Percentiles rank a stretch among this genome's conserved stretches.
Evolutionary conservation across 2,329 filamentous ascomycete genomes (phyloP).

Genomic region (Kalaharituber pfeilii): DNA sequence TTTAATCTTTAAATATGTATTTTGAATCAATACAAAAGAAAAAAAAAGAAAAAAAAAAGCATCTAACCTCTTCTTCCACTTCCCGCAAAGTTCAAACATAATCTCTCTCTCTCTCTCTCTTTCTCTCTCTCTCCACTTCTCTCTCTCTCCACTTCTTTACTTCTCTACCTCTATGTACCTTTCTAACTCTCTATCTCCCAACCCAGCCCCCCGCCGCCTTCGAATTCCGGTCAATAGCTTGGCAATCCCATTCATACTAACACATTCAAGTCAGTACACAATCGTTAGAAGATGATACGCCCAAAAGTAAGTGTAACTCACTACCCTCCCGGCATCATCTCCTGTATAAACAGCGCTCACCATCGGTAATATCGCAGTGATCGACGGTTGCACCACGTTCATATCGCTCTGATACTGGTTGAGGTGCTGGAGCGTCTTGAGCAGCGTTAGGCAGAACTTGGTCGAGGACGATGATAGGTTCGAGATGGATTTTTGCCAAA

Average conservation of each 20-base stretch:
- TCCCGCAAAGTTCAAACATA: background rate
- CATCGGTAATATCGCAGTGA: conserved; percentile 75
- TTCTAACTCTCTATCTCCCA: background rate
- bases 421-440: conserved; percentile 66
- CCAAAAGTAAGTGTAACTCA: conserved; percentile 34
- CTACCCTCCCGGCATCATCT: conserved; percentile 81
- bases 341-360: conserved; percentile 76
- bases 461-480: conserved; percentile 34
- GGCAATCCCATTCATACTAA: conserved; percentile 43
- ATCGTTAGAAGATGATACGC: too few species aligned
- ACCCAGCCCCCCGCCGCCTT: background rate
- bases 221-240: conserved; percentile 10
- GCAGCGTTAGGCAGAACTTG: conserved; percentile 54
- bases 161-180: background rate
- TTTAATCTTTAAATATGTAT: too few species aligned
- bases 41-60: background rate
- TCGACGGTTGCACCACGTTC: conserved; percentile 43
- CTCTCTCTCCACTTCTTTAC: background rate
- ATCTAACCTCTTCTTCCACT: background rate
- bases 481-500: conserved; percentile 41
- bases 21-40: background rate
- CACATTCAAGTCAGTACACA: too few species aligned
- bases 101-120: background rate
- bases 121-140: background rate
- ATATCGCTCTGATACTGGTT: conserved; percentile 45